Conservation (phyloP, 139 green algal species). For the Closterium sp. region DNA sequence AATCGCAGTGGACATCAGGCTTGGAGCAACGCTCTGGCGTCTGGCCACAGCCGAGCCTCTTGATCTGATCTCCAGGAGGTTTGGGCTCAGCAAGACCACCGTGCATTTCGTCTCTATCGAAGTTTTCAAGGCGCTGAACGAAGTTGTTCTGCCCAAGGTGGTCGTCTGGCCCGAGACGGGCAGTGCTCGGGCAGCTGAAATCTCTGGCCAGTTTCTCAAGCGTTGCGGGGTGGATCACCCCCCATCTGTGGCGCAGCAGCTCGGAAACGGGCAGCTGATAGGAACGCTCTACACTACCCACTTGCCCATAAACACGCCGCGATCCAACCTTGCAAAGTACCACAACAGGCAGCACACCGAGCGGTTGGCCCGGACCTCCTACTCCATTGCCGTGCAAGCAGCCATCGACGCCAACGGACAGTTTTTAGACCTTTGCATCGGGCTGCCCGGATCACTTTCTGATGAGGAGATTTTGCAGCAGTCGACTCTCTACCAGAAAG, state of each 20-base stretch:
- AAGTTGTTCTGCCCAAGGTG: conserved; percentile 24
- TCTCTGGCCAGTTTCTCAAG: neutral
- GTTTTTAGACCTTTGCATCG: conserved; percentile 40
- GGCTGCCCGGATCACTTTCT: conserved; percentile 17
- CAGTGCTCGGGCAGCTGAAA: neutral
- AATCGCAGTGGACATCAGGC: conserved; percentile 6
- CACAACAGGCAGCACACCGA: conserved; percentile 27
- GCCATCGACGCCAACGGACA: neutral
- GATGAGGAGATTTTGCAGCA: conserved; percentile 34
- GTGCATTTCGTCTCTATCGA: conserved; percentile 6
- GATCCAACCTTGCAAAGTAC: neutral
- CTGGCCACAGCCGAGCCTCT: conserved; percentile 28
- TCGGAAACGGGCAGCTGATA: neutral
- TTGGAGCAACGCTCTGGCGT: conserved; percentile 12
- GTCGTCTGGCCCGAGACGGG: conserved; percentile 21
- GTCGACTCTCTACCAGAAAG: conserved; percentile 29
- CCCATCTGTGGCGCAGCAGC: neutral
- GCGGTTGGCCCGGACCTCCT: neutral
- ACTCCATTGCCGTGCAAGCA: conserved; percentile 24
- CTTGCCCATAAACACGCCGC: conserved; percentile 4
- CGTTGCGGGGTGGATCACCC: neutral
- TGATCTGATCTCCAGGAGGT: conserved; percentile 8
- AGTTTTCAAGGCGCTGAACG: conserved; percentile 17
- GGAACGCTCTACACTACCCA: conserved; percentile 38
- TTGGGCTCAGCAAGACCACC: conserved; percentile 27